Percentiles rank a stretch among this genome's conserved stretches.
Conservation (phyloP, 202 grass and related monocot species). For the Setaria viridis region DNA sequence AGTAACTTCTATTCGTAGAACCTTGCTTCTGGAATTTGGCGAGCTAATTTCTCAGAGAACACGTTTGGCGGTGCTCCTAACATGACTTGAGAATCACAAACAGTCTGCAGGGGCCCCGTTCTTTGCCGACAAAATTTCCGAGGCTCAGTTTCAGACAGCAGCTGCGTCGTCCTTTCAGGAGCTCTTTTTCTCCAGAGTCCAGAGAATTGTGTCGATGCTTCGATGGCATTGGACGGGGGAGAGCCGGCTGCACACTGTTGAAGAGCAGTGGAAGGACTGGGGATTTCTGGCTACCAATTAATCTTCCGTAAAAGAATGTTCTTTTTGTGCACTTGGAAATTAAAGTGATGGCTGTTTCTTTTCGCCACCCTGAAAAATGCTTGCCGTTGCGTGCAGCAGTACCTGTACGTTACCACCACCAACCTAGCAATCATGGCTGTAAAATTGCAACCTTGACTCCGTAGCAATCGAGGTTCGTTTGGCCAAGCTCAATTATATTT, state of each 20-base stretch:
- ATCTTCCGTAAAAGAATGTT: background rate
- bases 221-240: constrained; percentile 48
- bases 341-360: background rate
- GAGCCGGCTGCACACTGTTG: constrained; percentile 2
- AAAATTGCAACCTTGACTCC: background rate
- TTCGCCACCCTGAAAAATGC: background rate
- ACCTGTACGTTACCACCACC: background rate
- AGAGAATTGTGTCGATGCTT: constrained; percentile 33
- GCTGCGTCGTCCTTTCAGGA: constrained; percentile 51
- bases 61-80: background rate
- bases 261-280: background rate
- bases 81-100: constrained; percentile 22
- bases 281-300: background rate
- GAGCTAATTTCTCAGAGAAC: constrained; percentile 3
- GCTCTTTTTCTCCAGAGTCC: background rate
- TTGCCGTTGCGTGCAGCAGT: background rate
- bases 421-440: background rate
- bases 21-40: constrained; percentile 46
- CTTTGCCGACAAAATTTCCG: constrained; percentile 42
- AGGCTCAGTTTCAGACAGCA: background rate
- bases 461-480: background rate
- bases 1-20: constrained; percentile 40
- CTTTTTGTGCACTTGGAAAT: constrained; percentile 13
- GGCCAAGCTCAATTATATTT: background rate
- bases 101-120: background rate